Conservation (phyloP, 2,329 filamentous ascomycete genomes). For the Albifimbria verrucaria region DNA sequence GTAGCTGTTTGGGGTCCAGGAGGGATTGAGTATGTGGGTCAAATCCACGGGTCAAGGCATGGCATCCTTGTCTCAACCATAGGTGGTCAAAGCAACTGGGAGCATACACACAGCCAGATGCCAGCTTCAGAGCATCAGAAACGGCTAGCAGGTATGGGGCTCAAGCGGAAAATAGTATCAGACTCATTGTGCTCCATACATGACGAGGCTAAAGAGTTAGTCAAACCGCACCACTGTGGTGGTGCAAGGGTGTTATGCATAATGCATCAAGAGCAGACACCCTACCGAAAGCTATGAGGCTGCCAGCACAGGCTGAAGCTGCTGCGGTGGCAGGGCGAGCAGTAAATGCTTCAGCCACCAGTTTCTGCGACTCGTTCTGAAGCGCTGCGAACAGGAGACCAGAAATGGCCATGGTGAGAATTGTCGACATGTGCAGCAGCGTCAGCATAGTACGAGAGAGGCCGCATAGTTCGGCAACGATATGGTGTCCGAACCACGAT, state of each 20-base stretch:
- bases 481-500: background rate
- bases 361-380: no score
- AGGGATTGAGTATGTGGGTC: constrained; percentile 3
- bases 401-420: background rate
- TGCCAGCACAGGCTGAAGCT: no score
- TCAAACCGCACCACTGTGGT: background rate
- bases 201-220: background rate
- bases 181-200: background rate
- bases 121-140: background rate
- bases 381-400: no score
- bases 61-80: constrained; percentile 3
- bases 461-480: background rate
- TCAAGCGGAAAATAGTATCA: constrained; percentile 3
- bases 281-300: no score
- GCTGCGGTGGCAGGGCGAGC: no score
- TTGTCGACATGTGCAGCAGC: background rate
- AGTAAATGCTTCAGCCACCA: no score
- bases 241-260: background rate
- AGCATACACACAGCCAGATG: background rate
- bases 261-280: background rate
- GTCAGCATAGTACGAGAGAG: background rate
- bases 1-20: constrained; percentile 2
- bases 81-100: constrained; percentile 3
- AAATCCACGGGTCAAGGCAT: constrained; percentile 1
- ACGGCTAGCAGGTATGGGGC: background rate